Conservation (phyloP, 257 asterid genomes). For the Apocynum venetum region DNA sequence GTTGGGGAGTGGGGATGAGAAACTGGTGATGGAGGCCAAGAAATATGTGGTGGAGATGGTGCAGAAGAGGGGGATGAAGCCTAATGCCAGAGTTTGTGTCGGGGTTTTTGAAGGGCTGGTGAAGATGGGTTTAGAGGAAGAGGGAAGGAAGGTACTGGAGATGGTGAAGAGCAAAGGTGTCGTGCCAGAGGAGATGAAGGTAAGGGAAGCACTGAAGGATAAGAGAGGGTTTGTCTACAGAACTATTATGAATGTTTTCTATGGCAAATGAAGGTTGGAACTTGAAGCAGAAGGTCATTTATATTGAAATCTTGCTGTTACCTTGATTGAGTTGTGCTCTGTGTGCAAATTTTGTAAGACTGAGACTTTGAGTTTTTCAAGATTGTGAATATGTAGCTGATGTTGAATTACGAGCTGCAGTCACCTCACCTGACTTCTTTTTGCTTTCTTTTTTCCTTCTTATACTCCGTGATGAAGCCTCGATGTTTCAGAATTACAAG, state of each 20-base stretch:
- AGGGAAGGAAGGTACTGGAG: constrained; percentile 54
- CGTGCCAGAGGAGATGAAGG: constrained; percentile 54
- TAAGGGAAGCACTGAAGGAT: constrained; percentile 46
- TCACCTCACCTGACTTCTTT: too few species aligned
- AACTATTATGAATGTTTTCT: constrained; percentile 35
- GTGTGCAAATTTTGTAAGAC: background rate
- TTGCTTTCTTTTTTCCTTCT: background rate
- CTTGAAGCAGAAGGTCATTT: background rate
- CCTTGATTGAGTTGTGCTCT: background rate
- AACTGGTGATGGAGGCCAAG: constrained; percentile 48
- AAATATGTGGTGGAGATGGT: constrained; percentile 70
- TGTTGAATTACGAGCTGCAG: background rate
- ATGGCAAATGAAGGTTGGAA: constrained; percentile 33
- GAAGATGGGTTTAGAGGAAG: constrained; percentile 45
- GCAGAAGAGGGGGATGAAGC: constrained; percentile 54
- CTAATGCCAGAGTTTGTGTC: constrained; percentile 48
- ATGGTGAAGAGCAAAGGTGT: constrained; percentile 53
- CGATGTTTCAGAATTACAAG: too few species aligned
- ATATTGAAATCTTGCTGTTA: background rate
- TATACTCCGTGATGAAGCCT: too few species aligned
- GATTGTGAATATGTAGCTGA: background rate
- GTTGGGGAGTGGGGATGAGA: constrained; percentile 55
- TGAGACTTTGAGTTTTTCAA: background rate
- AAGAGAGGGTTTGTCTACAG: constrained; percentile 36
- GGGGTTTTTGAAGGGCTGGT: constrained; percentile 47